Evolutionary conservation across 352 stramenopile species (phyloP).

Genomic region (Phytophthora ramorum): DNA sequence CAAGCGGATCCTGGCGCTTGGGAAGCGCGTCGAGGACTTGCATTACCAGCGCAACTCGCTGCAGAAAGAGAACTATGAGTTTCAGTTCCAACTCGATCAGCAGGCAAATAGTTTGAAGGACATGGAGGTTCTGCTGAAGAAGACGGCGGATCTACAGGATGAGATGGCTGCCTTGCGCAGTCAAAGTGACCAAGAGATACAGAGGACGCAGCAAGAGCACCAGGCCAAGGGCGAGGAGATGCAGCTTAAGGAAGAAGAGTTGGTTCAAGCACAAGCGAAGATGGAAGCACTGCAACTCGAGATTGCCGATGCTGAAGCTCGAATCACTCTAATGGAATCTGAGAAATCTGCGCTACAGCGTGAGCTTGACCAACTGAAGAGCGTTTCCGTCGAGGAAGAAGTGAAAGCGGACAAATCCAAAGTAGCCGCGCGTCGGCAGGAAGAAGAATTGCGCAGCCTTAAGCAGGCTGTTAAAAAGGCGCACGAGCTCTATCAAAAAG

Average conservation of each 20-base stretch:
- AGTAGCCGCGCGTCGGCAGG: constrained; percentile 43
- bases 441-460: constrained; percentile 67
- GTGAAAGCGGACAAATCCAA: constrained; percentile 55
- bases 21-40: constrained; percentile 71
- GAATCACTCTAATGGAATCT: constrained; percentile 28
- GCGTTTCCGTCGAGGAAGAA: constrained; percentile 53
- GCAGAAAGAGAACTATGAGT: constrained; percentile 80
- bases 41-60: constrained; percentile 76
- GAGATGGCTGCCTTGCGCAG: constrained; percentile 44
- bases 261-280: constrained; percentile 34
- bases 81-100: constrained; percentile 72
- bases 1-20: constrained; percentile 64
- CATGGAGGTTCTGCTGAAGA: constrained; percentile 45
- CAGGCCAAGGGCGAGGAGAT: constrained; percentile 37
- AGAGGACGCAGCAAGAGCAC: constrained; percentile 25
- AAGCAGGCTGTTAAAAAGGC: constrained; percentile 63
- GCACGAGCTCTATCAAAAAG: constrained; percentile 66
- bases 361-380: constrained; percentile 45
- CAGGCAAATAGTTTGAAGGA: constrained; percentile 57
- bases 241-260: constrained; percentile 33
- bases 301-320: constrained; percentile 17
- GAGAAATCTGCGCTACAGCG: constrained; percentile 46
- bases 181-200: constrained; percentile 26
- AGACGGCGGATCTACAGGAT: constrained; percentile 45
- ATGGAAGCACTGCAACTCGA: constrained; percentile 36